Conservation (phyloP, 2,329 filamentous ascomycete species). For the Penicillium sp. region DNA sequence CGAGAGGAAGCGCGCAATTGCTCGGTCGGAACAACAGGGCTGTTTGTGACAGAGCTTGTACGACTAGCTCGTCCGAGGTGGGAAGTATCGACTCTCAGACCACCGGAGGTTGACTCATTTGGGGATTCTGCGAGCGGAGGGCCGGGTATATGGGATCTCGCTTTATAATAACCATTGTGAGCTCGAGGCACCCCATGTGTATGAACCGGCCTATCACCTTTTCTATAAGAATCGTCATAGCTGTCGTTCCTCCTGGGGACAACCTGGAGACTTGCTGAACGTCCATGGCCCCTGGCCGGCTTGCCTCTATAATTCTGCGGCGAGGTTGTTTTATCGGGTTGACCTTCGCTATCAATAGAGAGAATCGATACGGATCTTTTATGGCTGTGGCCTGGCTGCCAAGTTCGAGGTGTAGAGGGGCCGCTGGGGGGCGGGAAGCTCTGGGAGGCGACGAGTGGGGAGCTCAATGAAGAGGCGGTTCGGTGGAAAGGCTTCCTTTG, state of each 20-base stretch:
- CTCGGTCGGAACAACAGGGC: conserved; percentile 38
- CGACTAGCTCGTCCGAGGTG: conserved; percentile 26
- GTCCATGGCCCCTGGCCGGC: conserved; percentile 64
- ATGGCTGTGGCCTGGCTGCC: conserved; percentile 57
- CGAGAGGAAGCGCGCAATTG: conserved; percentile 43
- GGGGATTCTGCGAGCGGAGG: conserved; percentile 32
- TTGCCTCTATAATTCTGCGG: conserved; percentile 45
- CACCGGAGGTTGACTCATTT: conserved; percentile 27
- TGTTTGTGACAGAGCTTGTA: conserved; percentile 25
- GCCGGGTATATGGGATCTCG: conserved; percentile 35
- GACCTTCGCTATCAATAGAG: conserved; percentile 62
- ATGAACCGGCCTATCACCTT: conserved; percentile 32
- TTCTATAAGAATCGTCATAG: conserved; percentile 39
- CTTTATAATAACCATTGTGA: conserved; percentile 24
- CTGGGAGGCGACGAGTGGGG: conserved; percentile 38
- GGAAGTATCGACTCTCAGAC: conserved; percentile 36
- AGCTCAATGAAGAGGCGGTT: conserved; percentile 41
- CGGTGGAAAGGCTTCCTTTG: conserved; percentile 38
- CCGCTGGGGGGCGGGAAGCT: conserved; percentile 40
- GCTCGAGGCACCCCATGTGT: neutral
- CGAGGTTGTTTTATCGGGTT: conserved; percentile 32
- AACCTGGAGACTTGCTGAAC: conserved; percentile 81
- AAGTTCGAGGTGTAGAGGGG: conserved; percentile 33
- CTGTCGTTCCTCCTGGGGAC: conserved; percentile 50
- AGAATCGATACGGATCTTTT: conserved; percentile 79